phyloP scores from a whole-genome alignment of 306 rosid species.

The Rosa multiflora region DNA sequence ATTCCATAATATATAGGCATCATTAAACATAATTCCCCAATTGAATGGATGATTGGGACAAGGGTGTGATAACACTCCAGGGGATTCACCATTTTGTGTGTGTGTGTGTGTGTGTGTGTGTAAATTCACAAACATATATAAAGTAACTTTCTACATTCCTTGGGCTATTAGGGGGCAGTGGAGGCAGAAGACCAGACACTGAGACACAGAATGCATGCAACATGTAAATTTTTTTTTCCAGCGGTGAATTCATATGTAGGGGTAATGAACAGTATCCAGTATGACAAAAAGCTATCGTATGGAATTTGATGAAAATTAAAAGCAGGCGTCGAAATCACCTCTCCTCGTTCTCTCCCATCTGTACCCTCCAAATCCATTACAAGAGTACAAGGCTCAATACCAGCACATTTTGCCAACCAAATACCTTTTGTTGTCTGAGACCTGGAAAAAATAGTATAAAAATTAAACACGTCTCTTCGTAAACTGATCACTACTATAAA shows the following conservation, averaged over 20 bases:
- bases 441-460: slow-evolving; percentile 47
- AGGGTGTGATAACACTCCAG: not conserved
- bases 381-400: slow-evolving; percentile 91
- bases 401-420: slow-evolving; percentile 89
- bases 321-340: slow-evolving; percentile 49
- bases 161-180: not conserved
- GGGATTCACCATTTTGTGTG: not conserved
- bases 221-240: not conserved
- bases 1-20: not conserved
- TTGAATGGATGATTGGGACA: not conserved
- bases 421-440: slow-evolving; percentile 99
- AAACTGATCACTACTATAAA: slow-evolving; percentile 5
- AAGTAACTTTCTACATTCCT: not conserved
- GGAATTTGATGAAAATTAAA: slow-evolving; percentile 15
- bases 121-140: not conserved
- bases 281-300: slow-evolving; percentile 17
- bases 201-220: not conserved
- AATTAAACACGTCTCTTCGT: slow-evolving; percentile 13
- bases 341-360: slow-evolving; percentile 99
- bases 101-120: too few relatives aligned
- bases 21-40: not conserved
- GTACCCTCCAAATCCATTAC: slow-evolving; percentile 99
- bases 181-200: not conserved
- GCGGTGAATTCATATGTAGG: not conserved
- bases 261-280: not conserved